phyloP scores from a whole-genome alignment of 192 early-diverging fungal genomes.

The Coemansia sp. region DNA sequence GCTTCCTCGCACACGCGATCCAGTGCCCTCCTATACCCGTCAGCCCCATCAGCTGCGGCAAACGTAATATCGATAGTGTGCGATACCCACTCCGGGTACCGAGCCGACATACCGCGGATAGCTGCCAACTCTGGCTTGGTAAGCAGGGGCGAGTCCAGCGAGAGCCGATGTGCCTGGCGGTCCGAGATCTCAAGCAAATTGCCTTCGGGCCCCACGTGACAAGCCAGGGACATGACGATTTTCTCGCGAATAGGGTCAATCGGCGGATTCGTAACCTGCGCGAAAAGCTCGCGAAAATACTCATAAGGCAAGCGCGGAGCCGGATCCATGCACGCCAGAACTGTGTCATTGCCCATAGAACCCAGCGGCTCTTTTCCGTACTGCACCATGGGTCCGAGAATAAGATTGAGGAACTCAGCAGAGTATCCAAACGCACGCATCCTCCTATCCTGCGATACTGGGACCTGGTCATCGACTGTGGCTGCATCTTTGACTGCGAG shows the following conservation, averaged over 20 bases:
- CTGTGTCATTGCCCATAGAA: slow-evolving; percentile 97
- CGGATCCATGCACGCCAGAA: slow-evolving; percentile 87
- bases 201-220: slow-evolving; percentile 92
- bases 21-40: slow-evolving; percentile 73
- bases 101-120: slow-evolving; percentile 66
- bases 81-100: slow-evolving; percentile 68
- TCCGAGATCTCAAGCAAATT: slow-evolving; percentile 87
- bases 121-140: slow-evolving; percentile 79
- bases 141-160: slow-evolving; percentile 84
- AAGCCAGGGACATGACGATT: slow-evolving; percentile 95
- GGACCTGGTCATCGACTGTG: slow-evolving; percentile 51
- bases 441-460: slow-evolving; percentile 74
- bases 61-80: slow-evolving; percentile 84
- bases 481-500: slow-evolving; percentile 23
- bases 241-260: slow-evolving; percentile 99
- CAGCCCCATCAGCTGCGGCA: slow-evolving; percentile 66
- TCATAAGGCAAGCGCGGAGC: slow-evolving; percentile 91
- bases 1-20: slow-evolving; percentile 89
- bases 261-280: slow-evolving; percentile 97
- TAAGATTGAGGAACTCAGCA: slow-evolving; percentile 86
- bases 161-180: slow-evolving; percentile 74
- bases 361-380: slow-evolving; percentile 96
- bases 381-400: slow-evolving; percentile 85
- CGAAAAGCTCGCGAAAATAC: slow-evolving; percentile 97
- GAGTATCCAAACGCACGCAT: slow-evolving; percentile 88